Conservation (phyloP, 2,329 filamentous ascomycete genomes). For the Onygenales sp. region DNA sequence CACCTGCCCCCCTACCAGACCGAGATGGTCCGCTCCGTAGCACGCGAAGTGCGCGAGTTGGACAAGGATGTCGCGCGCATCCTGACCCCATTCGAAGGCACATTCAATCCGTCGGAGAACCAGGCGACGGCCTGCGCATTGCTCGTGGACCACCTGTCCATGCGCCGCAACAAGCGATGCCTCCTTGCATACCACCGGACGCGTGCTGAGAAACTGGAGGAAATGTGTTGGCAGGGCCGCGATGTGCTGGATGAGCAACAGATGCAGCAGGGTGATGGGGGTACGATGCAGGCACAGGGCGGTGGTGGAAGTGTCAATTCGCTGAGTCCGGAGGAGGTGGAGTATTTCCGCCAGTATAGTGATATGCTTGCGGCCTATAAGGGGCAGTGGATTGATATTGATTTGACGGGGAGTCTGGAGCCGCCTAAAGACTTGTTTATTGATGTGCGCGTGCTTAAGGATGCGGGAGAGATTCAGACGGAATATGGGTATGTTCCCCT, state of each 20-base stretch:
- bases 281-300: conserved; percentile 8
- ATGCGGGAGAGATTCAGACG: conserved; percentile 96
- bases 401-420: conserved; percentile 85
- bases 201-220: conserved; percentile 81
- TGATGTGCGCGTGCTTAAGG: conserved; percentile 88
- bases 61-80: conserved; percentile 75
- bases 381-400: conserved; percentile 96
- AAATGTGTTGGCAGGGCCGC: conserved; percentile 82
- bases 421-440: conserved; percentile 95
- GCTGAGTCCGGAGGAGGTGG: conserved; percentile 89
- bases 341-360: conserved; percentile 85
- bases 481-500: conserved; percentile 73
- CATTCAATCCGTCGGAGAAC: conserved; percentile 75
- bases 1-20: conserved; percentile 88
- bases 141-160: conserved; percentile 86
- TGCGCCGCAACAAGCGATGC: conserved; percentile 93
- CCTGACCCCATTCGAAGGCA: conserved; percentile 71
- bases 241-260: conserved; percentile 61
- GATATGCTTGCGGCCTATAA: conserved; percentile 94
- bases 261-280: conserved; percentile 2
- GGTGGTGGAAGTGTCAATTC: conserved; percentile 53
- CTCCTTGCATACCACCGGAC: conserved; percentile 89
- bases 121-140: conserved; percentile 79
- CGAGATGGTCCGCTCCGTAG: conserved; percentile 77
- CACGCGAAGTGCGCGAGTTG: conserved; percentile 85